phyloP scores from a whole-genome alignment of 768 basidiomycete genomes.

The Ramaria sp. region DNA sequence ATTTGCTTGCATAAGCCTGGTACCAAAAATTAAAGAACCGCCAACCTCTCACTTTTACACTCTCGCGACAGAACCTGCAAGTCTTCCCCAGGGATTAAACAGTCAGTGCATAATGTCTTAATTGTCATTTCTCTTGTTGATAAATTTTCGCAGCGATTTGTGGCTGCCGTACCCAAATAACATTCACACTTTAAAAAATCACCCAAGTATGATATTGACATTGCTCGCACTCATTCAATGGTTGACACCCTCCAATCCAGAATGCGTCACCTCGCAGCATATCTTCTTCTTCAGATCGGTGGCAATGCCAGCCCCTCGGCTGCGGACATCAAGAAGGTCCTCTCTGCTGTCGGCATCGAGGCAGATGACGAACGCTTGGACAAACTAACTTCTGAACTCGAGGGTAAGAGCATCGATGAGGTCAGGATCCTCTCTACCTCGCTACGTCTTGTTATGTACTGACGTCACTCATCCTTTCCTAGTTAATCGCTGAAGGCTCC shows the following conservation, averaged over 20 bases:
- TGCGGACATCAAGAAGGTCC: slow-evolving; percentile 79
- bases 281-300: slow-evolving; percentile 92
- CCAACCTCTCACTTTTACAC: not conserved
- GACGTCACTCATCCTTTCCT: not conserved
- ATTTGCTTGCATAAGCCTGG: slow-evolving; percentile 6
- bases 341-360: slow-evolving; percentile 80
- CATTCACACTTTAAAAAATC: slow-evolving; percentile 18
- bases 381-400: slow-evolving; percentile 80
- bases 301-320: slow-evolving; percentile 85
- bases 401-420: slow-evolving; percentile 79
- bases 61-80: slow-evolving; percentile 69
- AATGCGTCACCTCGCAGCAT: slow-evolving; percentile 91
- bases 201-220: slow-evolving; percentile 24
- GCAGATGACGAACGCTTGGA: slow-evolving; percentile 72
- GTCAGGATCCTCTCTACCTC: slow-evolving; percentile 29
- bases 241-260: not conserved
- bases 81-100: slow-evolving; percentile 93
- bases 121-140: slow-evolving; percentile 10
- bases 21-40: slow-evolving; percentile 1
- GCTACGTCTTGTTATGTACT: not conserved
- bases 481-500: slow-evolving; percentile 90
- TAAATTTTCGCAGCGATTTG: slow-evolving; percentile 53
- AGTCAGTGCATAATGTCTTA: slow-evolving; percentile 24
- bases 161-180: slow-evolving; percentile 60
- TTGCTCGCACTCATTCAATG: not conserved